These are phyloP conservation scores for Clitoria ternatea DNA, from an alignment of 306 rosid genomes.

Conservation along the genomic window DNA sequence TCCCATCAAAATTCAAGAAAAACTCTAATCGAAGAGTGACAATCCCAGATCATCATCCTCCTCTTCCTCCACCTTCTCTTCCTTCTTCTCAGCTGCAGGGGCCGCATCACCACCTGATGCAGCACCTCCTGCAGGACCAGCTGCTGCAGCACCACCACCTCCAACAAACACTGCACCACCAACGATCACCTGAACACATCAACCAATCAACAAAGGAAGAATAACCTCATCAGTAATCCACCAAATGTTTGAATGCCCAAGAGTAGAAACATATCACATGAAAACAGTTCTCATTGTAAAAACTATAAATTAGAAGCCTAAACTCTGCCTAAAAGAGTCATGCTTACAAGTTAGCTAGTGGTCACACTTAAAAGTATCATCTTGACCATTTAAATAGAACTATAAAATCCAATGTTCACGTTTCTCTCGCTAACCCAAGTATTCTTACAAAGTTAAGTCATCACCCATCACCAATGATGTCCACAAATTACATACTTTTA, in stretches of 20 bases:
- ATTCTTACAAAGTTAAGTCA: no score
- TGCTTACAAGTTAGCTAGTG: no score
- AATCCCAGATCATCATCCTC: constrained; percentile 83
- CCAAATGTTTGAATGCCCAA: not conserved
- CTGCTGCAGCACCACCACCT: constrained; percentile 47
- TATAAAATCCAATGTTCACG: no score
- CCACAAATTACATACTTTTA: not conserved
- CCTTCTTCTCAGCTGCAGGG: constrained; percentile 46
- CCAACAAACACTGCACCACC: constrained; percentile 61
- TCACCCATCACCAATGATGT: not conserved
- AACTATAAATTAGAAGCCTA: no score
- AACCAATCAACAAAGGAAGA: not conserved
- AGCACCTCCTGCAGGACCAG: constrained; percentile 54
- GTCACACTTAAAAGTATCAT: no score
- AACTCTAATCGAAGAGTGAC: constrained; percentile 76
- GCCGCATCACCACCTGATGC: constrained; percentile 48
- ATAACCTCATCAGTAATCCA: not conserved
- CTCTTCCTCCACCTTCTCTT: constrained; percentile 76
- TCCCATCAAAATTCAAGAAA: not conserved
- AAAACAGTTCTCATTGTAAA: no score
- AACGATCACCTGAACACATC: constrained; percentile 58
- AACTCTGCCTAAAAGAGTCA: no score
- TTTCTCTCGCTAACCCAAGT: no score
- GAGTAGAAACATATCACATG: not conserved
- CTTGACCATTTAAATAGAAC: no score